These are phyloP conservation scores for Termitomyces bulborhizus DNA, from an alignment of 768 basidiomycete genomes.

Conservation along the genomic window DNA sequence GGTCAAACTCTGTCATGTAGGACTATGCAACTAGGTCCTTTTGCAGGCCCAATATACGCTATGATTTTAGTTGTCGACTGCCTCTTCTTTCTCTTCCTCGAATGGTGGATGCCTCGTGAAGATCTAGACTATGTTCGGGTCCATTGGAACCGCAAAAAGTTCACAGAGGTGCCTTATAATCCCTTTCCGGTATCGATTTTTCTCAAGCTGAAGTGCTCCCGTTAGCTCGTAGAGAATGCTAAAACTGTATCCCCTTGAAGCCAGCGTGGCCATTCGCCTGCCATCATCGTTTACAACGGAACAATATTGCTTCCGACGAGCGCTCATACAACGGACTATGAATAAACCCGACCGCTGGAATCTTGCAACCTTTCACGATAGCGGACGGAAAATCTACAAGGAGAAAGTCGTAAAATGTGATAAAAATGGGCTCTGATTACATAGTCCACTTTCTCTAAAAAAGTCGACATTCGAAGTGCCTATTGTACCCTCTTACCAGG, in stretches of 20 bases:
- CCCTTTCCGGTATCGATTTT: neutral
- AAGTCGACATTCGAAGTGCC: too few species aligned
- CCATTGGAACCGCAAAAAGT: conserved; percentile 50
- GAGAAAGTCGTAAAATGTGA: too few species aligned
- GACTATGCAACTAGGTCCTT: conserved; percentile 71
- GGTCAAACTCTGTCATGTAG: conserved; percentile 23
- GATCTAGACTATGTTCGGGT: conserved; percentile 68
- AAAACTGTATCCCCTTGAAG: neutral
- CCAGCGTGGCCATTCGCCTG: too few species aligned
- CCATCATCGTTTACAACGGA: neutral
- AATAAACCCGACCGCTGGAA: too few species aligned
- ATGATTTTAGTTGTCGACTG: conserved; percentile 87
- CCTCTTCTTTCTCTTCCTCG: conserved; percentile 78
- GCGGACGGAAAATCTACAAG: too few species aligned
- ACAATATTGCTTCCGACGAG: neutral
- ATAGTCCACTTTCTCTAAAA: too few species aligned
- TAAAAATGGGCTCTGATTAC: too few species aligned
- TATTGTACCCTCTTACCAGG: too few species aligned
- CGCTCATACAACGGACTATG: neutral
- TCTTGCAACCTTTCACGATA: too few species aligned
- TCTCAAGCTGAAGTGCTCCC: neutral
- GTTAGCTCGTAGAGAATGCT: conserved; percentile 2
- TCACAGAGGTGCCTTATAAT: conserved; percentile 24
- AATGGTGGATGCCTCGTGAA: conserved; percentile 77
- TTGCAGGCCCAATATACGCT: conserved; percentile 84